Base-by-base conservation (phyloP, 192 early-diverging fungal species). In the Borealophlyctis nickersoniae region DNA sequence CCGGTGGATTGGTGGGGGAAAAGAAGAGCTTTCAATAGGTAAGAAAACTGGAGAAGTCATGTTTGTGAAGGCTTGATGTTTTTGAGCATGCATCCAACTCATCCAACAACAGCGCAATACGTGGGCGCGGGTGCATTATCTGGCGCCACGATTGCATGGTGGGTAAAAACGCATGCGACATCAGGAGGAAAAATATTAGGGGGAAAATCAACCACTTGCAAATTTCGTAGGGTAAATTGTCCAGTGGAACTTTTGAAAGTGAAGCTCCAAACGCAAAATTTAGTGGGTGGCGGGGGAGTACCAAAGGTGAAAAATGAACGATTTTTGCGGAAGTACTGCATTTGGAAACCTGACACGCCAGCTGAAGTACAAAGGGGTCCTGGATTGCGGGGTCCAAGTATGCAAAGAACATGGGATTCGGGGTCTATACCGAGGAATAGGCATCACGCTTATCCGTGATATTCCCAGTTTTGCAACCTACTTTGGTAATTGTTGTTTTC, bases 211-310 rank as follows among this genome's bases (percentile, higher is more conserved):
- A n/a, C n/a, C n/a, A n/a, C n/a, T n/a, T 45, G 39, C 19, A 7
- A 19, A 19, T 19, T 45, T 7, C 7, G 19, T 13, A 58, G 36
- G 36, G 66, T 89, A 35, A 89, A 88, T 60, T 82, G 82, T 45
- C 88, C 88, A 14, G 77, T 89, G 14, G 88, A 89, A 55, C 60
- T 85, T 23, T 57, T 89, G 24, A 89, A 89, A 66, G 83, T 89
- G 72, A 83, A 84, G 52, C 66, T 89, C 26, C 88, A 89, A 62
- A 85, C 84, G 1, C 86, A 88, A 58, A 45, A 45, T 73, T 29
- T 0, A 1, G n/a, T n/a, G n/a, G n/a, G n/a, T n/a, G n/a, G n/a
- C n/a, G n/a, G n/a, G n/a, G n/a, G n/a, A n/a, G n/a, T n/a, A n/a
- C n/a, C n/a, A n/a, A n/a, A n/a, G n/a, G n/a, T n/a, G n/a, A n/a